Base-by-base conservation (phyloP, 2,329 filamentous ascomycete genomes). In the Neoarthrinium moseri region DNA sequence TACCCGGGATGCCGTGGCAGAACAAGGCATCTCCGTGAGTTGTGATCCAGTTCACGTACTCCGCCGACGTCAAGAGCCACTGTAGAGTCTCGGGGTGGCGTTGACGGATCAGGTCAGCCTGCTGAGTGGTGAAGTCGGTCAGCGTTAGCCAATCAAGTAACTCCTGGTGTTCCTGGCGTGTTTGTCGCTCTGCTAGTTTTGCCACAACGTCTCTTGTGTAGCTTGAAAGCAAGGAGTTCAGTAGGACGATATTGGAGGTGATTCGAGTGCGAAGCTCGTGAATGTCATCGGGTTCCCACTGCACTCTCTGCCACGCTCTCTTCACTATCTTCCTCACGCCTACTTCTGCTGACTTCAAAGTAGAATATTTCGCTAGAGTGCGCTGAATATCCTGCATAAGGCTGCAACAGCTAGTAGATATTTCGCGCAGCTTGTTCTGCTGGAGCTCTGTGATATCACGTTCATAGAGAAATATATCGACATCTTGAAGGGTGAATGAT, bases 1-100 rank as follows among this genome's bases (percentile, higher is more conserved):
- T 51, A 2, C 60, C 60, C 4, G 56, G 56, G 7, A 56, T 58
- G 1, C 56, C 55, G 18, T 54, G 32, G 47, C 71, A 78, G 50
- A 73, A 75, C 0, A 79, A 49, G 0, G 59, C 70, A 15, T 62
- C 48, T 1, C 52, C 51, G 0, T 49, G 24, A 0, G 34, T 38
- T 0, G 12, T 5, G 3, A 62, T 12, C 70, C 69, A 73, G 2
- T 15, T 37, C 11, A 34, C 18, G 48, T 61, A 73, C 22, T 67
- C 57, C 0, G 17, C 7, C 0, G 68, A 69, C 3, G 67, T 51
- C 0, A 77, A 50, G 2, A 78, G 58, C 74, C 73, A 77, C 30
- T 66, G 47, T 0, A 72, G 67, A 4, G 75, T 78, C 3, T 63
- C 65, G n/a, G 47, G 11, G 40, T 76, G 64, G 32, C 64, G 59